Conservation (phyloP, 2,329 filamentous ascomycete genomes). For the Corinectria fuckeliana region DNA sequence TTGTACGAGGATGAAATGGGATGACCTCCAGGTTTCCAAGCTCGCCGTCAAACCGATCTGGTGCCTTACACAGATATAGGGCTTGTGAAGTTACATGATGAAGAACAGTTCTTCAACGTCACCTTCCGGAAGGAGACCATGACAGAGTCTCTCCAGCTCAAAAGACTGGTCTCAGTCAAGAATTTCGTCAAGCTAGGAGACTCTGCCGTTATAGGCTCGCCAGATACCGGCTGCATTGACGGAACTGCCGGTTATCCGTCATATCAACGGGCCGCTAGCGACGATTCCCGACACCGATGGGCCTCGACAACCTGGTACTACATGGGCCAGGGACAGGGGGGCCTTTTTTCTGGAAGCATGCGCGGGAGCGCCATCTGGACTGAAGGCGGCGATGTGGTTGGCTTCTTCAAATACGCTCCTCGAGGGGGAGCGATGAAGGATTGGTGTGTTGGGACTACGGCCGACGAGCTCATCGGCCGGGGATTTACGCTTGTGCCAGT, state of each 20-base stretch:
- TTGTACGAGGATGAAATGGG: slow-evolving; percentile 2
- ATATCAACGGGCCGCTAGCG: neutral
- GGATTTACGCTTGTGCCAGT: slow-evolving; percentile 7
- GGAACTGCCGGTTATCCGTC: neutral
- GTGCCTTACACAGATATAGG: neutral
- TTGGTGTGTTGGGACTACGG: slow-evolving; percentile 1
- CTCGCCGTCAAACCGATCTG: neutral
- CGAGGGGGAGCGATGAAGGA: slow-evolving; percentile 4
- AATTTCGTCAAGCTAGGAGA: neutral
- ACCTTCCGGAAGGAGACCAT: neutral
- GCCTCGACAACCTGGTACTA: neutral
- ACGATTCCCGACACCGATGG: neutral
- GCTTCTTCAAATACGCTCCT: slow-evolving; percentile 9
- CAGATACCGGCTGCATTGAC: slow-evolving; percentile 4
- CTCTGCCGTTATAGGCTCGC: neutral
- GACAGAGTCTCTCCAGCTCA: neutral
- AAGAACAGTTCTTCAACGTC: neutral
- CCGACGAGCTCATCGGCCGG: slow-evolving; percentile 2
- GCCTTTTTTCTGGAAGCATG: neutral
- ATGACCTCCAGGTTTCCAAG: neutral
- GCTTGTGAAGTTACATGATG: neutral
- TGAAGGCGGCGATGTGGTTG: neutral
- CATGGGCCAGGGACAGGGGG: neutral
- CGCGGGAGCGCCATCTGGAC: slow-evolving; percentile 6
- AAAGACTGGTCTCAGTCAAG: neutral